phyloP scores from a whole-genome alignment of 108 stramenopile genomes.

The Aurantiochytrium sp. region DNA sequence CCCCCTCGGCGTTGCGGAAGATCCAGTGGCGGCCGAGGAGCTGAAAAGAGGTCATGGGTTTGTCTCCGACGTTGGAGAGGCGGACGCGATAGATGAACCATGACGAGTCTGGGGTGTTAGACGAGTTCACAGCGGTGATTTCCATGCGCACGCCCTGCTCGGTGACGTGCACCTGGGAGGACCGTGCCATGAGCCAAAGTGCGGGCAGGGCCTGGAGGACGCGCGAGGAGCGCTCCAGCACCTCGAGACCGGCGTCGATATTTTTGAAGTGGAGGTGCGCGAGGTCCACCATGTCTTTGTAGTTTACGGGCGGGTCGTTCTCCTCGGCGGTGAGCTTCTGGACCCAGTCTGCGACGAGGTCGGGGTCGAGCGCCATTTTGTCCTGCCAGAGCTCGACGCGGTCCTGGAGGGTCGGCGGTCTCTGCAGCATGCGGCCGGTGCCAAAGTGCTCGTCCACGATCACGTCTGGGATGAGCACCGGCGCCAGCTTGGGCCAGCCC shows the following conservation, averaged over 20 bases:
- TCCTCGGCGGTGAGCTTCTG: background rate
- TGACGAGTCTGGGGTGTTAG: background rate
- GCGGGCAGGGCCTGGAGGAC: background rate
- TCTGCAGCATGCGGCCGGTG: background rate
- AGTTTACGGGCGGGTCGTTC: background rate
- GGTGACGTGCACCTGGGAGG: background rate
- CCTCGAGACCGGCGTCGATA: background rate
- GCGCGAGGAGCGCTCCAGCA: background rate
- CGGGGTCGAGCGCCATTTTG: background rate
- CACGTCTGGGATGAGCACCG: background rate
- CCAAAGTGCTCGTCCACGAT: background rate
- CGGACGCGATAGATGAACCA: constrained; percentile 16
- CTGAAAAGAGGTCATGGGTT: background rate
- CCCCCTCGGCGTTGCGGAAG: background rate
- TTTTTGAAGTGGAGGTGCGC: background rate
- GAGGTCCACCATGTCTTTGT: background rate
- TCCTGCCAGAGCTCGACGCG: background rate
- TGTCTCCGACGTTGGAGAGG: background rate
- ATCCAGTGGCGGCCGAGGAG: background rate
- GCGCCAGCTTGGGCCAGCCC: background rate
- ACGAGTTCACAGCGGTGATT: background rate
- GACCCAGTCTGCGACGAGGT: background rate
- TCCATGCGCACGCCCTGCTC: background rate
- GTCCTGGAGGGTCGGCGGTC: background rate
- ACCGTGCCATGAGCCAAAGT: background rate